A percentile compares a stretch with the other conserved stretches of the same genome.
These are phyloP conservation scores for Agmasoma carcini DNA, from an alignment of 371 early-diverging fungal genomes.

Conservation along the genomic window DNA sequence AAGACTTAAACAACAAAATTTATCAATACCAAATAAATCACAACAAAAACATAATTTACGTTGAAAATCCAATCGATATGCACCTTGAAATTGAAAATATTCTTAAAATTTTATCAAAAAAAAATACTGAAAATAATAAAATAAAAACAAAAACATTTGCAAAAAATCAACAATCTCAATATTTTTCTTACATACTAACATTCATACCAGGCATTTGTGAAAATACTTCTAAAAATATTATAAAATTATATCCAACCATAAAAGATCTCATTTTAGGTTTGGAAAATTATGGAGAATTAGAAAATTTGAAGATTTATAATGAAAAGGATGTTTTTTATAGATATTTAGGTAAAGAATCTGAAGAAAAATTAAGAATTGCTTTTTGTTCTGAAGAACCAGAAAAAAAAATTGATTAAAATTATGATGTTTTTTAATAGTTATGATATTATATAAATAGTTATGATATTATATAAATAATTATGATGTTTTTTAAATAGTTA, in stretches of 20 bases:
- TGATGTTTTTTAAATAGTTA: neutral
- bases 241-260: constrained; percentile 12
- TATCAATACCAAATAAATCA: constrained; percentile 15
- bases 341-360: constrained; percentile 12
- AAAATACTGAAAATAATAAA: neutral
- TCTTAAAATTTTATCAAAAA: constrained; percentile 1
- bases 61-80: constrained; percentile 1
- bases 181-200: constrained; percentile 11
- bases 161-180: neutral
- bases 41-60: constrained; percentile 14
- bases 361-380: constrained; percentile 1
- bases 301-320: constrained; percentile 20
- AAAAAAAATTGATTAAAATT: neutral
- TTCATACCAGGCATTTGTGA: constrained; percentile 31
- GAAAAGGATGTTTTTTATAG: constrained; percentile 10
- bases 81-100: constrained; percentile 13
- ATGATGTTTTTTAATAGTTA: neutral
- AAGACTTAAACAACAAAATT: neutral
- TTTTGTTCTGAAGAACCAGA: neutral
- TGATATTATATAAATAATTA: neutral
- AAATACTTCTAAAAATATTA: constrained; percentile 9
- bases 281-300: neutral
- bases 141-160: constrained; percentile 26
- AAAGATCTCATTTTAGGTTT: neutral
- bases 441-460: neutral